Conservation (phyloP, 495 filamentous ascomycete species). For the Hyphodiscus hymeniophilus region DNA sequence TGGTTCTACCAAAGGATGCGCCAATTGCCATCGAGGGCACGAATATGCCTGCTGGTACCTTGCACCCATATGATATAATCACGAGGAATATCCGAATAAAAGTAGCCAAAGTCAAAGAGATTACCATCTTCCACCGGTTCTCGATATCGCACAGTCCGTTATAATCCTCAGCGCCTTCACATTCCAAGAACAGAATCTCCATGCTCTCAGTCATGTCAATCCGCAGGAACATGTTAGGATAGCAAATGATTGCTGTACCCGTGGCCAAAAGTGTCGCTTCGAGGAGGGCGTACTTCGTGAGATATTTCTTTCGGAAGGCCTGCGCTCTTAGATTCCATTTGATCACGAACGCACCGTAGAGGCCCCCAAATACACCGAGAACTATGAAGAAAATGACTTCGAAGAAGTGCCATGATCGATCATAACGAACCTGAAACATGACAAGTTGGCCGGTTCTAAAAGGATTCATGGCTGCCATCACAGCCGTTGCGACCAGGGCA, state of each 20-base stretch:
- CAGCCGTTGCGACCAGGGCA: constrained; percentile 89
- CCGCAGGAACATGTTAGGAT: constrained; percentile 88
- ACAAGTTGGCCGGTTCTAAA: constrained; percentile 97
- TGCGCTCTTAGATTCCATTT: constrained; percentile 94
- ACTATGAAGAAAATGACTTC: constrained; percentile 89
- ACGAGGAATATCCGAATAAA: constrained; percentile 75
- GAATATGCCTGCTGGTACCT: constrained; percentile 95
- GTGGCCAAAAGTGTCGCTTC: constrained; percentile 80
- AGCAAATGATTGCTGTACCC: constrained; percentile 83
- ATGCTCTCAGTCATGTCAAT: constrained; percentile 99
- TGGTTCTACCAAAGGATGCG: constrained; percentile 83
- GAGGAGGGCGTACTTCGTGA: constrained; percentile 75
- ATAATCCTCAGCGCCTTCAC: constrained; percentile 88
- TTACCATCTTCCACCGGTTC: constrained; percentile 70
- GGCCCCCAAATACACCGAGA: constrained; percentile 84
- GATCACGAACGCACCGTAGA: constrained; percentile 96
- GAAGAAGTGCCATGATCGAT: constrained; percentile 96
- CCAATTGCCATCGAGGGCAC: constrained; percentile 98
- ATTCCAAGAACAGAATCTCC: constrained; percentile 95
- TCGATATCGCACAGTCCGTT: constrained; percentile 77
- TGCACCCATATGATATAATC: constrained; percentile 96
- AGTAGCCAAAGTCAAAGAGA: constrained; percentile 75
- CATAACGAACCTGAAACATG: constrained; percentile 98
- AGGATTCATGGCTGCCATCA: constrained; percentile 92
- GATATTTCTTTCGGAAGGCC: constrained; percentile 91